phyloP scores from a whole-genome alignment of 1,139 yeast species.

The Blastobotrys niveus region DNA sequence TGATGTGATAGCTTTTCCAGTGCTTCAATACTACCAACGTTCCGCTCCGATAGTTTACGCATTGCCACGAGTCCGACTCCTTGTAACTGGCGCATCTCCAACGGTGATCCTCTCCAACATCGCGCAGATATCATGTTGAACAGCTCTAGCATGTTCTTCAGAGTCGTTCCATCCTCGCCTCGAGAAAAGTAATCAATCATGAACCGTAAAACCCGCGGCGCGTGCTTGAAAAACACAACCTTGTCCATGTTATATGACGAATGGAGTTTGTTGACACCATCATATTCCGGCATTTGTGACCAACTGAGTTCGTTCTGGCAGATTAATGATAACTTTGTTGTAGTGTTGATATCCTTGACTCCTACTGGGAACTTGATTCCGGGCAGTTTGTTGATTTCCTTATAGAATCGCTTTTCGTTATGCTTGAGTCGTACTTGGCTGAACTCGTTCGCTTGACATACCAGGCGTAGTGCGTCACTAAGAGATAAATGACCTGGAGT shows the following conservation, averaged over 20 bases:
- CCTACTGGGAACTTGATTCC: conserved; percentile 3
- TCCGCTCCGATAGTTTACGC: conserved; percentile 2
- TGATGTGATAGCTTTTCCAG: background rate
- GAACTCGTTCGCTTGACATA: conserved; percentile 7
- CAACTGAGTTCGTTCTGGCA: conserved; percentile 8
- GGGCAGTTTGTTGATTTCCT: background rate
- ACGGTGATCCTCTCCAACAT: conserved; percentile 6
- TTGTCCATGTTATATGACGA: conserved; percentile 3
- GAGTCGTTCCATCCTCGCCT: background rate
- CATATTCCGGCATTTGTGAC: conserved; percentile 1
- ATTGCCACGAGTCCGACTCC: conserved; percentile 2
- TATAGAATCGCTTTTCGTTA: conserved; percentile 8
- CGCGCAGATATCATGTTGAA: background rate
- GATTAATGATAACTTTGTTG: conserved; percentile 1
- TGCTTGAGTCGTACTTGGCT: conserved; percentile 6
- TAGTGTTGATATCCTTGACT: background rate
- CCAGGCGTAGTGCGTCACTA: background rate
- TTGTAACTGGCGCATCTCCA: conserved; percentile 7
- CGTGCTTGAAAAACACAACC: conserved; percentile 4
- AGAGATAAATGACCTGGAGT: background rate
- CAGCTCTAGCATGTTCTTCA: background rate
- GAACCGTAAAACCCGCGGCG: conserved; percentile 1
- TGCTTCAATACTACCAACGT: background rate
- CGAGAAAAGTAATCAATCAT: conserved; percentile 1
- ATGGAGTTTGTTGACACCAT: conserved; percentile 1